Percentiles rank a stretch among this genome's conserved stretches.
phyloP scores from a whole-genome alignment of 2,329 filamentous ascomycete species.

The Talaromyces amestolkiae region DNA sequence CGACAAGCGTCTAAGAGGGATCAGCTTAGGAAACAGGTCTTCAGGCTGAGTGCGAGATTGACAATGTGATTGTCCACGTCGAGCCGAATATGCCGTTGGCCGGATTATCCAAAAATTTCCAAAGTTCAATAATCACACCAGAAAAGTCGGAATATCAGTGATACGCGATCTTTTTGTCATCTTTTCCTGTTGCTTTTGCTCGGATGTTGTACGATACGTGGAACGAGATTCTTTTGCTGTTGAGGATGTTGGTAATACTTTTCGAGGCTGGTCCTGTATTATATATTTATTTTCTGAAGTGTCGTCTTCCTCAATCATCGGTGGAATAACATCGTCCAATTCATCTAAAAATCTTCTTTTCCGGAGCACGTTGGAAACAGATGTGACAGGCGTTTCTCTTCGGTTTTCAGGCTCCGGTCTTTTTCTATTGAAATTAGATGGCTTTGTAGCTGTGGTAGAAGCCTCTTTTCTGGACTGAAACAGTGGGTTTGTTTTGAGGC shows the following conservation, averaged over 20 bases:
- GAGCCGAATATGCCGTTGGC: not conserved
- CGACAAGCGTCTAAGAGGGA: constrained; percentile 29
- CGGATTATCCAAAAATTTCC: not conserved
- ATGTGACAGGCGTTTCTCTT: not conserved
- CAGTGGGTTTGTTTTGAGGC: not conserved
- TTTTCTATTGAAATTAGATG: not conserved
- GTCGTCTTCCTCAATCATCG: constrained; percentile 24
- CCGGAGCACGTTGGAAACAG: constrained; percentile 25
- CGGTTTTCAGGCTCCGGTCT: not conserved
- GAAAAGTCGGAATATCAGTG: constrained; percentile 46
- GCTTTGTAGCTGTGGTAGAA: not conserved
- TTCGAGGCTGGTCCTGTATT: constrained; percentile 24
- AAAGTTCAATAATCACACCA: constrained; percentile 31
- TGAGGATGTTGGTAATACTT: constrained; percentile 7
- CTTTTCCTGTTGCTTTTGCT: constrained; percentile 19
- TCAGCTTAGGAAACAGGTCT: constrained; percentile 20
- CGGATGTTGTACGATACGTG: constrained; percentile 6
- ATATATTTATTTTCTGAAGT: constrained; percentile 20
- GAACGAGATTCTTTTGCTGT: not conserved
- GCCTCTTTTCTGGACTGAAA: not conserved
- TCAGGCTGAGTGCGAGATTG: constrained; percentile 9
- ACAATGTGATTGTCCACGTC: not conserved
- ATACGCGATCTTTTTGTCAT: constrained; percentile 38
- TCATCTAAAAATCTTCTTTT: constrained; percentile 40
- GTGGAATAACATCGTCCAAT: constrained; percentile 33